A percentile compares a stretch with the other conserved stretches of the same genome.
Conservation (phyloP, 495 filamentous ascomycete genomes). For the Immersiella caudata region DNA sequence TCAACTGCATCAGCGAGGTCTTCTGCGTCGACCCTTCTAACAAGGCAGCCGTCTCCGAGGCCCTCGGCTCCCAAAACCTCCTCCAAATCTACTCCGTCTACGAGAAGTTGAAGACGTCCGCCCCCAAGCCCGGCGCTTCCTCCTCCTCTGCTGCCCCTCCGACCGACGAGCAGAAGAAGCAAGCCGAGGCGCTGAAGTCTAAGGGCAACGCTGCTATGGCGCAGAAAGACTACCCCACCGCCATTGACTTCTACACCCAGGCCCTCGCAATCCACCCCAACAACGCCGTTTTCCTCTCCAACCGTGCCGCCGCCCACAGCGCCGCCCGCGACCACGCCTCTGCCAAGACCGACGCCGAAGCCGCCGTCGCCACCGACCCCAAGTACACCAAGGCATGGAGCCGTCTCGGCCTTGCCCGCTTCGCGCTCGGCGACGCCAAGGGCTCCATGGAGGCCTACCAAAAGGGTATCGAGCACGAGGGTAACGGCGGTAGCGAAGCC, state of each 20-base stretch:
- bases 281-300: slow-evolving; percentile 96
- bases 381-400: slow-evolving; percentile 97
- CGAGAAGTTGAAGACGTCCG: slow-evolving; percentile 76
- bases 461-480: slow-evolving; percentile 91
- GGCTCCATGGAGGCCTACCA: slow-evolving; percentile 93
- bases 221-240: slow-evolving; percentile 78
- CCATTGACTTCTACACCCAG: slow-evolving; percentile 83
- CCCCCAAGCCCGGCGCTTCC: slow-evolving; percentile 30
- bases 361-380: slow-evolving; percentile 81
- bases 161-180: slow-evolving; percentile 62
- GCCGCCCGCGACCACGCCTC: slow-evolving; percentile 78
- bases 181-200: slow-evolving; percentile 86
- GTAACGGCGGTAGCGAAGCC: slow-evolving; percentile 80
- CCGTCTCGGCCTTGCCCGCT: slow-evolving; percentile 84
- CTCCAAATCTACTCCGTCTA: slow-evolving; percentile 91
- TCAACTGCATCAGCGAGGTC: slow-evolving; percentile 88
- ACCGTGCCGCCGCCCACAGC: slow-evolving; percentile 90
- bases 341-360: slow-evolving; percentile 83
- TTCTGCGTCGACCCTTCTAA: slow-evolving; percentile 91
- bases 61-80: slow-evolving; percentile 81
- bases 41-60: slow-evolving; percentile 69
- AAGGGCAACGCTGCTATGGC: slow-evolving; percentile 94
- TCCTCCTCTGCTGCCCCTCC: slow-evolving; percentile 32
- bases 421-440: slow-evolving; percentile 84
- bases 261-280: slow-evolving; percentile 77